These are phyloP conservation scores for Dryadomyces quercivorus DNA, from an alignment of 2,329 filamentous ascomycete species.

Conservation along the genomic window DNA sequence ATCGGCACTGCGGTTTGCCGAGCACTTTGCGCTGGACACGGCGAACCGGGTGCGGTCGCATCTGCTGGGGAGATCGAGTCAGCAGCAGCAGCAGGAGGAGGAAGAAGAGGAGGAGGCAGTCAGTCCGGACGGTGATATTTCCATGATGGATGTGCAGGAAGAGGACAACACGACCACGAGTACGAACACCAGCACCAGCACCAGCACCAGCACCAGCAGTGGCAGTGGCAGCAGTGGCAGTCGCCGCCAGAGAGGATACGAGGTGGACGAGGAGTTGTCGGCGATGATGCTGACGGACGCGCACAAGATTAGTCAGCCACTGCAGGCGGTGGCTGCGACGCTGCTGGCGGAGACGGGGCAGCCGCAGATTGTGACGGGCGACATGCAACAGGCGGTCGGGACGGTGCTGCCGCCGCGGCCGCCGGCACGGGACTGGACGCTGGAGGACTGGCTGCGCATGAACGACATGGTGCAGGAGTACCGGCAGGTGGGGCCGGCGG, in stretches of 20 bases:
- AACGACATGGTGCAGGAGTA: conserved; percentile 40
- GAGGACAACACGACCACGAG: not conserved
- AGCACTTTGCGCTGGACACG: conserved; percentile 10
- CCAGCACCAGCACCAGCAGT: not conserved
- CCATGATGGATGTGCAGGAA: conserved; percentile 1
- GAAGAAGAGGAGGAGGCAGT: not conserved
- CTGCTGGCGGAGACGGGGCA: not conserved
- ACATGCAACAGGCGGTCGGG: conserved; percentile 6
- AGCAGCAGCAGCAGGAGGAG: not conserved
- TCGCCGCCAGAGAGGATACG: not conserved
- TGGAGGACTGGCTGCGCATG: conserved; percentile 39
- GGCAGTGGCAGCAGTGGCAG: not conserved
- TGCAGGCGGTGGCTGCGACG: not conserved
- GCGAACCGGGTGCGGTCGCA: not conserved
- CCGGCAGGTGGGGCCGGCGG: conserved; percentile 28
- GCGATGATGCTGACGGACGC: conserved; percentile 11
- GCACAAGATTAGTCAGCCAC: conserved; percentile 6
- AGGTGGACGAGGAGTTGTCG: conserved; percentile 8
- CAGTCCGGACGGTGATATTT: not conserved
- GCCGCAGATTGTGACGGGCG: conserved; percentile 1
- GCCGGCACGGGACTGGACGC: conserved; percentile 10
- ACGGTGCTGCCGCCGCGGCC: no score
- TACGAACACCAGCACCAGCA: not conserved
- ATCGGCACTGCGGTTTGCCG: conserved; percentile 4
- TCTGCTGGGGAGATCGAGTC: not conserved